Percentiles rank a stretch among this genome's conserved stretches.
Evolutionary conservation across 2,329 filamentous ascomycete species (phyloP).

Genomic region (Bertia moriformis): DNA sequence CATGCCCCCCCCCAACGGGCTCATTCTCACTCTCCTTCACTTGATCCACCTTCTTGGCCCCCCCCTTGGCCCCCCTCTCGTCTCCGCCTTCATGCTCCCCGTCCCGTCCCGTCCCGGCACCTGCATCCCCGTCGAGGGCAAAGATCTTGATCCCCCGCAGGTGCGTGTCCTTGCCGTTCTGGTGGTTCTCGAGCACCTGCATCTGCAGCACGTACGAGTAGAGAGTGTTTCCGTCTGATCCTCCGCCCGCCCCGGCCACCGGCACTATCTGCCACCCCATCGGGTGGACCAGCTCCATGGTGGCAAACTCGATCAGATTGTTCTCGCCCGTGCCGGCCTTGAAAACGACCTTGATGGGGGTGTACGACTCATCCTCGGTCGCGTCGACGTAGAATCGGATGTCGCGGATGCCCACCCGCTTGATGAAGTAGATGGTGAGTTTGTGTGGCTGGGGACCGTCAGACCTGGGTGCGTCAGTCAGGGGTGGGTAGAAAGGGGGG

Average conservation of each 20-base stretch:
- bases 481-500: neutral
- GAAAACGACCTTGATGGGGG: constrained; percentile 81
- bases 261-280: constrained; percentile 85
- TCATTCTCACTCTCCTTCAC: too few species aligned
- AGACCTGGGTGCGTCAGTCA: constrained; percentile 31
- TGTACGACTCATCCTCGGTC: constrained; percentile 86
- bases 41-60: too few species aligned
- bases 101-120: neutral
- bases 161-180: constrained; percentile 99
- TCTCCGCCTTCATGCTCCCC: neutral
- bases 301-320: constrained; percentile 75
- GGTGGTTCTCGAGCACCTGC: constrained; percentile 86
- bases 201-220: constrained; percentile 84
- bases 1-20: too few species aligned
- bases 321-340: constrained; percentile 82
- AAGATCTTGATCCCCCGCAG: constrained; percentile 83
- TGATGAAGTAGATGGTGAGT: constrained; percentile 74
- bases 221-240: constrained; percentile 57
- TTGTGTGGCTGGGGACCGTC: constrained; percentile 74
- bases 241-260: constrained; percentile 34
- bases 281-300: constrained; percentile 64
- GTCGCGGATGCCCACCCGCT: constrained; percentile 63
- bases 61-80: neutral
- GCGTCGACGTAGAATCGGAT: constrained; percentile 84
- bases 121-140: constrained; percentile 29